These are phyloP conservation scores for Leptographium procerum DNA, from an alignment of 2,329 filamentous ascomycete genomes.

Conservation along the genomic window DNA sequence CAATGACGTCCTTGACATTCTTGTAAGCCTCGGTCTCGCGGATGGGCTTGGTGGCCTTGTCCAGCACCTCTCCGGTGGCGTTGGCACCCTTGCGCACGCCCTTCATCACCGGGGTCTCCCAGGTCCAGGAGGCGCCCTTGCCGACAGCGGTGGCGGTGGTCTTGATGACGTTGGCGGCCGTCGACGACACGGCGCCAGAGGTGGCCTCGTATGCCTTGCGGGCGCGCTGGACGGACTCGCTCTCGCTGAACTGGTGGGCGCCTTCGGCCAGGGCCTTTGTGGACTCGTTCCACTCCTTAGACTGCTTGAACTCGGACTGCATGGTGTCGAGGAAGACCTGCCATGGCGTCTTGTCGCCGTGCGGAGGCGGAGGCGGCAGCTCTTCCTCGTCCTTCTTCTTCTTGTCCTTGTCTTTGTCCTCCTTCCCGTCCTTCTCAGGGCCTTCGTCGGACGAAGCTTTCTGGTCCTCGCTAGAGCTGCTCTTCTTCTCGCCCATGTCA, in stretches of 20 bases:
- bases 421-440: constrained; percentile 31
- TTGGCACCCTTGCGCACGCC: constrained; percentile 78
- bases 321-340: constrained; percentile 98
- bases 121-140: constrained; percentile 89
- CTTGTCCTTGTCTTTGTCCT: constrained; percentile 43
- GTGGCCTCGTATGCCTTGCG: constrained; percentile 79
- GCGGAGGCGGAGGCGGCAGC: constrained; percentile 77
- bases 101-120: constrained; percentile 90
- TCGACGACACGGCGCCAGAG: constrained; percentile 69
- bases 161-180: constrained; percentile 71
- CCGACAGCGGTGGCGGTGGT: constrained; percentile 77
- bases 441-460: constrained; percentile 32
- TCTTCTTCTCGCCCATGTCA: constrained; percentile 23
- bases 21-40: constrained; percentile 92
- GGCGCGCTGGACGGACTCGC: constrained; percentile 77
- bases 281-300: constrained; percentile 98
- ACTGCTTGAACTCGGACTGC: constrained; percentile 84
- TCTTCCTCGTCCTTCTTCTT: constrained; percentile 46
- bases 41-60: constrained; percentile 90
- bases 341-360: constrained; percentile 97
- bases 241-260: constrained; percentile 85
- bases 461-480: constrained; percentile 21
- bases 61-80: constrained; percentile 73
- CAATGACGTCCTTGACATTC: constrained; percentile 88
- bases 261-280: constrained; percentile 88